These are phyloP conservation scores for Saccharomycopsis vini DNA, from an alignment of 805 yeast genomes.

Conservation along the genomic window DNA sequence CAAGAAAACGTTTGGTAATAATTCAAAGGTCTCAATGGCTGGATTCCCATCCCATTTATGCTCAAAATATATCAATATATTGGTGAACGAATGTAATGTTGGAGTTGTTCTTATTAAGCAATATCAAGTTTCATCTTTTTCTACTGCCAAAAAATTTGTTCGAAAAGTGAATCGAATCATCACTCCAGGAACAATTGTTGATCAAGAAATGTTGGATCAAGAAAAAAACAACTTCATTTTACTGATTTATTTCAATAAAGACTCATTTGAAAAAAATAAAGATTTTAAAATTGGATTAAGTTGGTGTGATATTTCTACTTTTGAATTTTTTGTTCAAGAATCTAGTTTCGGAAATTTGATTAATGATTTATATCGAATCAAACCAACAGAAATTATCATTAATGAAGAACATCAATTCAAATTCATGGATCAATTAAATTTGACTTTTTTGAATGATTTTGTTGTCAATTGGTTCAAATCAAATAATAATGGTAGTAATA, in stretches of 20 bases:
- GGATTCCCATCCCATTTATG: constrained; percentile 78
- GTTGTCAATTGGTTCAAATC: constrained; percentile 8
- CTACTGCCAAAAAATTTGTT: constrained; percentile 33
- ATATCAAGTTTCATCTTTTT: constrained; percentile 18
- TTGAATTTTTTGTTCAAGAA: constrained; percentile 63
- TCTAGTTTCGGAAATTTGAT: constrained; percentile 50
- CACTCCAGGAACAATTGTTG: constrained; percentile 89
- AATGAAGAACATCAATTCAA: constrained; percentile 34
- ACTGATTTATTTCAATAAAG: constrained; percentile 53
- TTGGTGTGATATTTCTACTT: constrained; percentile 87
- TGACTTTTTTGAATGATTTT: constrained; percentile 3
- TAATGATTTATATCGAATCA: constrained; percentile 66
- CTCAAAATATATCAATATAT: constrained; percentile 60
- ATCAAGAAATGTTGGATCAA: constrained; percentile 72
- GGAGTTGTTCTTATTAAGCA: constrained; percentile 85
- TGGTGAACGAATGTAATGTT: constrained; percentile 60
- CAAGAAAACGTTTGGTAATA: constrained; percentile 34
- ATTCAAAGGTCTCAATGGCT: constrained; percentile 58
- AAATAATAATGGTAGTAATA: not conserved
- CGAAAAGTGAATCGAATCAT: constrained; percentile 73
- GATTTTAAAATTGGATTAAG: constrained; percentile 54
- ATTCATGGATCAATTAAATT: constrained; percentile 2
- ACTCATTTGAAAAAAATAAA: constrained; percentile 30
- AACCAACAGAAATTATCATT: constrained; percentile 72
- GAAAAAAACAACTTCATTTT: constrained; percentile 63